Conservation (phyloP, 306 rosid species). For the Psophocarpus tetragonolobus region DNA sequence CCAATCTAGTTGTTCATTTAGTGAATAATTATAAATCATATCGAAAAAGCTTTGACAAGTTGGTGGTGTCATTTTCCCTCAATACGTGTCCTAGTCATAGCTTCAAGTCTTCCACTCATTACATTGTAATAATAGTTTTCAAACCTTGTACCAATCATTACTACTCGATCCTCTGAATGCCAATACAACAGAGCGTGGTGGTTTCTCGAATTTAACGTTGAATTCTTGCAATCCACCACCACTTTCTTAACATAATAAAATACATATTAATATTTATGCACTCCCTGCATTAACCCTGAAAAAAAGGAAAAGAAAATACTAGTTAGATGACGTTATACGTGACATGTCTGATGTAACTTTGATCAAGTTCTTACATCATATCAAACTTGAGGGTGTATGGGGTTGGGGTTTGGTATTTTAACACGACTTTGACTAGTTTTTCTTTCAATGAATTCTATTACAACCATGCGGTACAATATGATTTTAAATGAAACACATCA, state of each 20-base stretch:
- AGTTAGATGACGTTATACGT: conserved; percentile 26
- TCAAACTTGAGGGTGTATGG: neutral
- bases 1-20: no score
- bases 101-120: neutral
- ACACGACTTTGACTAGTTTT: neutral
- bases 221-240: neutral
- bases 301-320: neutral
- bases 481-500: neutral
- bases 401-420: conserved; percentile 9
- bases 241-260: neutral
- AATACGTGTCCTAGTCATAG: neutral
- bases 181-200: conserved; percentile 12
- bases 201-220: conserved; percentile 21
- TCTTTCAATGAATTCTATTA: neutral
- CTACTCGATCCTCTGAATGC: neutral
- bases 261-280: neutral
- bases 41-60: no score
- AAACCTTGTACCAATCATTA: conserved; percentile 21
- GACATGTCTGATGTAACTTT: neutral
- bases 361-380: neutral
- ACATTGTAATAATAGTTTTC: neutral
- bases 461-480: neutral
- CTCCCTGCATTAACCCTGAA: neutral
- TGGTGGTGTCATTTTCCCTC: neutral
- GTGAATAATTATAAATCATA: no score